A percentile compares a stretch with the other conserved stretches of the same genome.
phyloP scores from a whole-genome alignment of 441 rosid genomes.

The Flueggea neowawraea region DNA sequence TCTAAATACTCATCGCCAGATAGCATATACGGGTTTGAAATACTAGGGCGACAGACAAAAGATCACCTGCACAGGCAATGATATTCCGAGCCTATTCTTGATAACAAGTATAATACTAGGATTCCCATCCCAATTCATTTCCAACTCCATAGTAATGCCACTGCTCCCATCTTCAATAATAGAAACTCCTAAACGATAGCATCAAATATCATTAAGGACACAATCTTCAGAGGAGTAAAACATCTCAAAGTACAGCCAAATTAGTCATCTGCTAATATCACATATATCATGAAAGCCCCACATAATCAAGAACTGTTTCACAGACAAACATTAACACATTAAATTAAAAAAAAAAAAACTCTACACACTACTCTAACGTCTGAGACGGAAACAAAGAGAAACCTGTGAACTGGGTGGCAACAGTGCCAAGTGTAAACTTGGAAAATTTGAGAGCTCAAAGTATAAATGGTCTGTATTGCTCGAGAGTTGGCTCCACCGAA shows the following conservation, averaged over 20 bases:
- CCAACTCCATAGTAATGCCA: constrained; percentile 88
- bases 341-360: background rate
- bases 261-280: background rate
- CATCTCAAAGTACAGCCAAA: background rate
- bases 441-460: constrained; percentile 83
- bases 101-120: constrained; percentile 78
- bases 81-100: constrained; percentile 73
- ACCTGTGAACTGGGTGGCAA: constrained; percentile 98
- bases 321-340: too few species aligned
- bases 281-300: too few species aligned
- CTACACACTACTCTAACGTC: too few species aligned
- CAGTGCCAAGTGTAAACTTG: constrained; percentile 82
- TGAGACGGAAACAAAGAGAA: background rate
- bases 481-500: constrained; percentile 80
- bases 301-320: too few species aligned
- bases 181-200: constrained; percentile 51
- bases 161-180: constrained; percentile 53
- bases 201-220: constrained; percentile 7
- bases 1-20: too few species aligned
- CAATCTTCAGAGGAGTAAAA: background rate
- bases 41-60: background rate
- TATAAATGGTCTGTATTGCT: constrained; percentile 76
- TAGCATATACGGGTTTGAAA: background rate
- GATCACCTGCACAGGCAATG: constrained; percentile 84
- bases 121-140: constrained; percentile 96